Base-by-base conservation (phyloP, 345 rosid species). In the Populus simonii region DNA sequence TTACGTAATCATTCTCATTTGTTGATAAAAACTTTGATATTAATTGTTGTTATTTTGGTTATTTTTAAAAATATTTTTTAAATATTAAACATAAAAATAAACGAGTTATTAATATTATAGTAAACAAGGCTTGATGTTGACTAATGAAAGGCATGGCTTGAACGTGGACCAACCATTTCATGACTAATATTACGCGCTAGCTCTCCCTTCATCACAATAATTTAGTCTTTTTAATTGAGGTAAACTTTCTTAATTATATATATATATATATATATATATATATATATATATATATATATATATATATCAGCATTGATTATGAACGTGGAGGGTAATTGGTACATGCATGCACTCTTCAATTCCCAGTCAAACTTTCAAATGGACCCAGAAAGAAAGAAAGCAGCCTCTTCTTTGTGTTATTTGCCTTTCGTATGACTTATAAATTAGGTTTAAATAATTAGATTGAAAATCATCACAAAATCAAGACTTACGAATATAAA, bases 91-190 rank as follows among this genome's bases (percentile, higher is more conserved):
- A n/a, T n/a, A n/a, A n/a, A 27, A 27, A 27, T 33, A 33, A 33
- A 33, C 0, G 36, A 33, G 36, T 33, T 33, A 3, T 33, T 33
- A 33, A 33, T 33, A 33, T 33, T 33, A 33, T 5, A 6, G 36
- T 33, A 31, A 51, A 20, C 35, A 41, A 70, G 16, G 45, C 10
- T 66, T 29, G 80, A 67, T 45, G 17, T 25, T n/a, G 72, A 79
- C 65, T 23, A 20, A 31, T 22, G 25, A 9, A 25, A 38, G 38
- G 15, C 17, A 13, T 31, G 18, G 18, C 8, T 12, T 22, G 2
- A 23, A 77, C 87, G 87, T 85, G 91, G 79, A 45, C 88, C 88
- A 85, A 82, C 53, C 68, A 66, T 2, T 23, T 33, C 0, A 4
- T 36, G 84, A 82, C 87, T 20, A 25, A 45, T 84, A 18, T 15